Base-by-base conservation (phyloP, 768 basidiomycete genomes). In the Xerocomellus chrysenteron region DNA sequence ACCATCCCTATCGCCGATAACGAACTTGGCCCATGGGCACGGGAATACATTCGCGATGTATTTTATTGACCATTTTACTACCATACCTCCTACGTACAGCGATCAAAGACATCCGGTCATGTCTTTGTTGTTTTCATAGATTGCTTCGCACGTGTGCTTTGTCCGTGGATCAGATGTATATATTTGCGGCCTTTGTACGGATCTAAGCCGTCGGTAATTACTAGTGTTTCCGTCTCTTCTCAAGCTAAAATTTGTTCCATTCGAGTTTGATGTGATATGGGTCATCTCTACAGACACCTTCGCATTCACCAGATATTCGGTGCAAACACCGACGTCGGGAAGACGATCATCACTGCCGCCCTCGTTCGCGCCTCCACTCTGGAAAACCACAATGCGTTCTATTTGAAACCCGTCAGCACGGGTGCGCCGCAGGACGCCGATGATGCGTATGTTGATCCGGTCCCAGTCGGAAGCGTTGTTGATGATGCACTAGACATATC, bases 261-360 rank as follows among this genome's bases (percentile, higher is more conserved):
- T 40, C 28, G 13, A 19, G 7, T 24, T 9, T 39, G 43, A 37
- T 56, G 55, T 56, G 61, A 60, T 21, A 94, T 94, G 92, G 84
- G 90, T 47, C 80, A 87, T 21, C 85, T 98, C 44, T 95, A 90
- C 78, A 86, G 83, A 65, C 81, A 94, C 67, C 80, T 98, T 35
- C 84, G 92, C 17, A 76, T 94, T 32, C 91, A 94, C 71, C 92
- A 96, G 69, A 77, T 98, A 56, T 96, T 97, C 66, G 96, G 96
- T 33, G 94, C 95, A 1, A 97, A 96, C 73, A 98, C 96, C 2
- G 87, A 94, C 72, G 94, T 98, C 48, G 96, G 96, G 28, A 98
- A 98, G 74, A 97, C 95, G 0, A 81, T 98, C 55, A 76, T 98
- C 52, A 89, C 92, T 1, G 83, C 94, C 2, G 92, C 92, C 1